Evolutionary conservation across 139 green algal genomes (phyloP), one percentile per base, ranked within the genome.

Genomic region (Yamagishiella unicocca): DNA sequence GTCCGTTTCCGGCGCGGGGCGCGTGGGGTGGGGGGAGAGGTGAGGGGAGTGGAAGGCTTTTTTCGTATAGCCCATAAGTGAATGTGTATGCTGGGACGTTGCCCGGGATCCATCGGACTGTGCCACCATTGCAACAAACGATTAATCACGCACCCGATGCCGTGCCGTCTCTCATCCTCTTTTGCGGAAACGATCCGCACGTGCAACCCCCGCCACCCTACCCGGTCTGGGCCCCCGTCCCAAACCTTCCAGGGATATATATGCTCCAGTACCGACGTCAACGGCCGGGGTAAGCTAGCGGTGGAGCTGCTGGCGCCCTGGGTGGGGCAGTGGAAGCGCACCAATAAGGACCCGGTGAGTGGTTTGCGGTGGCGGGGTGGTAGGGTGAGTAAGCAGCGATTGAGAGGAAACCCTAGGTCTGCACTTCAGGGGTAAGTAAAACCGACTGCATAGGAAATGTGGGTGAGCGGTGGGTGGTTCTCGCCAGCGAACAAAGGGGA

Each of bases 301-400:
- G 62, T 96, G 25, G 95, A 98, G 66, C 83, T 98, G 42, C 90
- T 98, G 53, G 45, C 92, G 43, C 89, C 93, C 22, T 96, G 93
- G 92, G 27, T 95, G 70, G 86, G 84, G 7, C 46, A 70, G 9
- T 96, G 92, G 93, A 40, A 73, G 67, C 71, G 38, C 4, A 58
- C 82, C 14, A 76, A 92, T 55, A 89, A 83, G 77, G 88, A 64
- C 54, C 50, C 40, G 81, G 75, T 82, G 72, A 50, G 35, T 62
- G 12, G 6, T 29, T 35, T 31, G 10, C 29, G 4, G 31, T 17
- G 19, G 62, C 62, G 29, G 29, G 42, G 1, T 8, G 62, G 17
- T 8, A 45, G 0, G 77, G 77, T 7, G 21, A 8, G 7, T 22
- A 10, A 22, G 17, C 17, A 58, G 14, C 17, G 17, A 58, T 25